These are phyloP conservation scores for Alternaria novae-zelandiae DNA, from an alignment of 2,329 filamentous ascomycete species.

Conservation along the genomic window DNA sequence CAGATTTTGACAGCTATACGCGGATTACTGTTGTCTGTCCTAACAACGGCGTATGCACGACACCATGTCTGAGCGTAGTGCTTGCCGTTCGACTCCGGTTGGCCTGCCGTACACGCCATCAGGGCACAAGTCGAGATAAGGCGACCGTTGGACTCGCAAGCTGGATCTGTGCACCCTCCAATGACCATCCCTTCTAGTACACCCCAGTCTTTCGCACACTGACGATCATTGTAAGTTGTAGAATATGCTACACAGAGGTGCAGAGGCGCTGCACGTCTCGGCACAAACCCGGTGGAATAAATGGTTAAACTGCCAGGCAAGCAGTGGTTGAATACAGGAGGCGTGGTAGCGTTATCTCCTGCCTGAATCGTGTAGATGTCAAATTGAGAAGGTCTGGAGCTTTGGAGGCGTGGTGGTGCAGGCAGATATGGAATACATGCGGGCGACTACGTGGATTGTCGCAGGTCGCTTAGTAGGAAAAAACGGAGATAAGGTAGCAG, in stretches of 20 bases:
- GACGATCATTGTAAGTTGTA: conserved; percentile 8
- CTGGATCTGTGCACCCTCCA: background rate
- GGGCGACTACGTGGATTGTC: background rate
- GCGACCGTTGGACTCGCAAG: background rate
- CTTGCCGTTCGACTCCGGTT: background rate
- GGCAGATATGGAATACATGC: background rate
- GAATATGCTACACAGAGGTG: background rate
- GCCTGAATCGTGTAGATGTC: background rate
- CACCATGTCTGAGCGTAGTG: background rate
- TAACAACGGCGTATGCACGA: background rate
- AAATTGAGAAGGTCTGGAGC: background rate
- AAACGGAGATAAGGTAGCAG: conserved; percentile 6
- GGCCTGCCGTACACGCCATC: background rate
- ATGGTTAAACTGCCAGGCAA: background rate
- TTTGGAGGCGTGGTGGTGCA: conserved; percentile 2
- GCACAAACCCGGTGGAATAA: background rate
- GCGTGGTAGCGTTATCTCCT: conserved; percentile 2
- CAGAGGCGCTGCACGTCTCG: background rate
- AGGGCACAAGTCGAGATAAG: conserved; percentile 2
- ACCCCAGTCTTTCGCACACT: background rate
- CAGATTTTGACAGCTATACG: background rate
- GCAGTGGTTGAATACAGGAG: background rate
- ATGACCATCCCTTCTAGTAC: background rate
- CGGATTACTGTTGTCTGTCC: background rate
- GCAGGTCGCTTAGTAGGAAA: background rate